Evolutionary conservation across 257 asterid genomes (phyloP).

Genomic region (Lycium barbarum): DNA sequence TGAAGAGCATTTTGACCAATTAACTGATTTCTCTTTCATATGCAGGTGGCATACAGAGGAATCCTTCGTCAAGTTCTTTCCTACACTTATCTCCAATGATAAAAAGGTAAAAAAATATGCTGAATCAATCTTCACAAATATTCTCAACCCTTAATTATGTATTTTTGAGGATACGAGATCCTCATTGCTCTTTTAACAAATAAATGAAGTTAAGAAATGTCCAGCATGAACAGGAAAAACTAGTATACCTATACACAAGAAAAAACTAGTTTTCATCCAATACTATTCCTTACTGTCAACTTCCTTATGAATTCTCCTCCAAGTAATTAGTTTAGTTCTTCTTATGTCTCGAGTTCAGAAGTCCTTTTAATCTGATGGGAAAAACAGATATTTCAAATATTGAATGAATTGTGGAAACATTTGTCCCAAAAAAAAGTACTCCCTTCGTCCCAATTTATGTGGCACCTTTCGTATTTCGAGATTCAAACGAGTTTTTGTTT

Average conservation of each 20-base stretch:
- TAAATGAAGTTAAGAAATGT: neutral
- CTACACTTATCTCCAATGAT: neutral
- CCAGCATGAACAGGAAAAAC: neutral
- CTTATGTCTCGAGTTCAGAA: neutral
- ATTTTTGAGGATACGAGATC: neutral
- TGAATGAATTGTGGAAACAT: slow-evolving; percentile 3
- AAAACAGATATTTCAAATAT: neutral
- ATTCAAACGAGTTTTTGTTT: too few species aligned
- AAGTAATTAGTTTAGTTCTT: neutral
- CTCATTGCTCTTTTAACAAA: neutral
- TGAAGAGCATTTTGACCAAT: neutral
- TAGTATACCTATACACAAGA: neutral
- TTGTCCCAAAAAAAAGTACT: neutral
- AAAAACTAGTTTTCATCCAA: neutral
- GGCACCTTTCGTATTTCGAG: too few species aligned
- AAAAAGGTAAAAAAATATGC: neutral
- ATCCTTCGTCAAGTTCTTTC: neutral
- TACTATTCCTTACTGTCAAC: neutral
- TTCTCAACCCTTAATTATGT: neutral
- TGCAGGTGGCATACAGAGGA: neutral
- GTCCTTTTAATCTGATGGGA: neutral
- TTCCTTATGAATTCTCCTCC: neutral
- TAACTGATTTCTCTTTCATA: neutral
- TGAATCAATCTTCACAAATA: neutral
- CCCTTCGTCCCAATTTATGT: too few species aligned